phyloP scores from a whole-genome alignment of 208 protist genomes.

The Jaenimonas drosophilae region DNA sequence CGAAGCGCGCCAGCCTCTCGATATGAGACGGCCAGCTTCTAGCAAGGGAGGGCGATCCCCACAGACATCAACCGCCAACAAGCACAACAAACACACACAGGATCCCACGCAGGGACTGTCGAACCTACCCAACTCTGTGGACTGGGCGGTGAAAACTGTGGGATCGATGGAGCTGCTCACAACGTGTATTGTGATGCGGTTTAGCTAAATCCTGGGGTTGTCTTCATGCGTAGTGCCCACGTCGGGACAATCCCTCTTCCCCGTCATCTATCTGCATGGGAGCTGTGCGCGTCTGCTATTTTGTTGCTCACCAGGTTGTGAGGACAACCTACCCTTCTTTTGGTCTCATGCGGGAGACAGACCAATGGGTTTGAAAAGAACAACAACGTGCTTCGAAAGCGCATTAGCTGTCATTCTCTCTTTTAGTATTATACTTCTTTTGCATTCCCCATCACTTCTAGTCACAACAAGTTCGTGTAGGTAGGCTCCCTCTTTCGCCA shows the following conservation, averaged over 20 bases:
- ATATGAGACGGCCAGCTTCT: background rate
- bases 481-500: background rate
- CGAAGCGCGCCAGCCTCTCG: conserved; percentile 12
- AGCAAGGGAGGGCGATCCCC: background rate
- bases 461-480: background rate
- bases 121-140: conserved; percentile 14
- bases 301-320: too few species aligned
- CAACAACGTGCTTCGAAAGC: too few species aligned
- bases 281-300: too few species aligned
- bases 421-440: too few species aligned
- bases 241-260: background rate
- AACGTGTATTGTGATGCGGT: conserved; percentile 60
- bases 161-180: conserved; percentile 46
- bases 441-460: background rate
- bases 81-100: conserved; percentile 3
- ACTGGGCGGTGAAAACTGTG: conserved; percentile 26
- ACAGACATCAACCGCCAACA: background rate
- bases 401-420: too few species aligned
- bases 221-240: background rate
- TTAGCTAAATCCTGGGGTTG: too few species aligned
- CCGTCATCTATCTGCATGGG: conserved; percentile 7
- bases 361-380: too few species aligned
- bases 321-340: background rate
- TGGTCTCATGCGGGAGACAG: too few species aligned
- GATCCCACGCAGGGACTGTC: conserved; percentile 2